Base-by-base conservation (phyloP, 306 rosid species). In the Arachis stenosperma region DNA sequence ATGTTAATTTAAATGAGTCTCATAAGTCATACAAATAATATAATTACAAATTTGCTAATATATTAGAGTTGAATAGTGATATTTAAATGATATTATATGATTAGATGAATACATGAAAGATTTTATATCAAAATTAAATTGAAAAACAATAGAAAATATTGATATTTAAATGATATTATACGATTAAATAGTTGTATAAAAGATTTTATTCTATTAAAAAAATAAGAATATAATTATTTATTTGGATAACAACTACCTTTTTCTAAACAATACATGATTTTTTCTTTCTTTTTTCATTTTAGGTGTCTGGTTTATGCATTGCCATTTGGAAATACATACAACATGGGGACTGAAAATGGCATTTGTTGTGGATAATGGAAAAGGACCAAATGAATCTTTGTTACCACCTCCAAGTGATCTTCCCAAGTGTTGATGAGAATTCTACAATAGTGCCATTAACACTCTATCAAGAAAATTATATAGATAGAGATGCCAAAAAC, bases 281-380 rank as follows among this genome's bases (percentile, higher is more conserved):
- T 41, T 78, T 30, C n/a, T 29, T 11, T 30, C 9, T 12, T 36
- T 41, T 56, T 10, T 60, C 52, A 36, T n/a, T 22, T 22, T 40
- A 88, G 93, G 90, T 29, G 89, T 88, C 9, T 88, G 93, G 93
- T 88, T 88, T 65, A 86, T 88, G 90, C 93, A 88, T 75, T 88
- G 93, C 54, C 93, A 88, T 67, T 80, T 88, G 73, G 93, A 88
- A 75, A 72, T 86, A 56, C 94, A 89, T 70, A 89, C 94, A 8
- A 81, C 89, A 15, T 89, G 91, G 91, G 94, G 94, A 22, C 60
- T 89, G 42, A 89, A 89, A 81, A 89, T 89, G 94, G 94, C 91
- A 72, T 89, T 89, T 53, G 76, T 89, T 46, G 94, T 89, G 78
- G 88, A 89, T 82, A 84, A 86, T 75, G 91, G 91, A 2, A 71